Base-by-base conservation (phyloP, 306 rosid genomes). In the Cicer chorassanicum region DNA sequence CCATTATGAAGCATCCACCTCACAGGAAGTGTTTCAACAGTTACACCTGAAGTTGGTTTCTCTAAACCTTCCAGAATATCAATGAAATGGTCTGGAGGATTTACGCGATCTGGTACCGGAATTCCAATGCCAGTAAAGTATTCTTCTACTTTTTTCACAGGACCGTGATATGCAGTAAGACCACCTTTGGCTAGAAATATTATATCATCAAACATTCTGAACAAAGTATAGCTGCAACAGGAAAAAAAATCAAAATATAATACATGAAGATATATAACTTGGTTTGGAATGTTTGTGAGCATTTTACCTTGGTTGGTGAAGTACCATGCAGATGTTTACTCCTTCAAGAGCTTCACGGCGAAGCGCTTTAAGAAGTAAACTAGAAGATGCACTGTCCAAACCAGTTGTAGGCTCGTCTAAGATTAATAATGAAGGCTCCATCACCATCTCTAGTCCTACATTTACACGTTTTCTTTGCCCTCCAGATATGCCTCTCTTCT, bases 1-100 rank as follows among this genome's bases (percentile, higher is more conserved):
- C 94, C 94, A 60, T 89, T 87, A 72, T 89, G 94, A 81, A 85
- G 89, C 94, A 89, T 89, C 94, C 94, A 89, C 66, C 91, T 84
- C 69, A 89, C 86, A 9, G 89, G 94, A 60, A 89, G 91, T 68
- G 88, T 84, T 78, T 89, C 72, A 44, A 61, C 72, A 63, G 78
- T 83, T 64, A 87, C 87, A 65, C 86, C 84, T 16, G 83, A 59
- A 24, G 38, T 43, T 82, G 88, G 88, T 68, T 80, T 87, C 81
- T 78, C 91, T 53, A 89, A 76, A 61, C 94, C 91, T 78, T 89
- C 91, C 9, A 89, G 82, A 85, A 89, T 82, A 86, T 89, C 88
- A 75, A 89, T 89, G 80, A 85, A 89, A 81, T 89, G 86, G 60
- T 89, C 94, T 0, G 89, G 94, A 82, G 94, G 91, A 83, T 89